Conservation (phyloP, 1,284 basidiomycete species). For the Ustilago tritici region DNA sequence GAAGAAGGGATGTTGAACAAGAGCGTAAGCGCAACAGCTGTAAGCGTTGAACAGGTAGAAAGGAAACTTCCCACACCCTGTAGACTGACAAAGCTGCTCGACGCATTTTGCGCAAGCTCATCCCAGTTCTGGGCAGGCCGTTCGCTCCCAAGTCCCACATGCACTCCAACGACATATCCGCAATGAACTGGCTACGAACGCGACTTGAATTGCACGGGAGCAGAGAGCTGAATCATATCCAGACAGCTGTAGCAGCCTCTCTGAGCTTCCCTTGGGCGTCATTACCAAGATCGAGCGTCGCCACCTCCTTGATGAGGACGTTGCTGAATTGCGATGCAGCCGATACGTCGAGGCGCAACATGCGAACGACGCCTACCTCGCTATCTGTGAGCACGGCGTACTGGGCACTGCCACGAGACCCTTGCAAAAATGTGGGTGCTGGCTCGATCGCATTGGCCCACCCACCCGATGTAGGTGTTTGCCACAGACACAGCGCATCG, state of each 20-base stretch:
- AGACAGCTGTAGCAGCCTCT: slow-evolving; percentile 52
- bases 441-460: slow-evolving; percentile 71
- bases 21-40: background rate
- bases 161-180: too few relatives aligned
- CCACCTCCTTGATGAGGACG: slow-evolving; percentile 58
- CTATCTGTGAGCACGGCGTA: slow-evolving; percentile 70
- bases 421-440: slow-evolving; percentile 56
- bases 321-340: slow-evolving; percentile 3
- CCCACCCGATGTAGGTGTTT: slow-evolving; percentile 70
- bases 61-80: background rate
- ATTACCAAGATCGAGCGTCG: slow-evolving; percentile 50
- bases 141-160: too few relatives aligned
- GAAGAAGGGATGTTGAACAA: background rate
- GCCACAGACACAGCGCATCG: slow-evolving; percentile 53
- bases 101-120: too few relatives aligned
- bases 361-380: slow-evolving; percentile 68
- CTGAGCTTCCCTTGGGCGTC: slow-evolving; percentile 26
- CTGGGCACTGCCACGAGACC: slow-evolving; percentile 33
- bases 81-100: too few relatives aligned
- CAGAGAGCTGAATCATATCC: slow-evolving; percentile 25
- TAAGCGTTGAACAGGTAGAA: background rate
- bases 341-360: slow-evolving; percentile 60
- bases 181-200: background rate
- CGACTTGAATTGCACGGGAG: background rate
- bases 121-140: too few relatives aligned